phyloP scores from a whole-genome alignment of 177 flowering plant species.

The Vitis hybrid region DNA sequence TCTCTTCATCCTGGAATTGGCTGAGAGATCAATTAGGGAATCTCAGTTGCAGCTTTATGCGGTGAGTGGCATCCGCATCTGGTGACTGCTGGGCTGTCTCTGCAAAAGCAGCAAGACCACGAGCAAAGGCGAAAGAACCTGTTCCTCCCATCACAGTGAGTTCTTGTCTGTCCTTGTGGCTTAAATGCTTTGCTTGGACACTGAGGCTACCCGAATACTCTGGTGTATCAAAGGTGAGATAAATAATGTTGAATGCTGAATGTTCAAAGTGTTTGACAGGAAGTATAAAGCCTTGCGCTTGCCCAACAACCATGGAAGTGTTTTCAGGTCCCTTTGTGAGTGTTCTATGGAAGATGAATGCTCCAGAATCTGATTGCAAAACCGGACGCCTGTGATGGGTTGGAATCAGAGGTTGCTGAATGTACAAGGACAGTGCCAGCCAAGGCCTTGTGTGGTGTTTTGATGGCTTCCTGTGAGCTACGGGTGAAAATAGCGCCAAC shows the following conservation, averaged over 20 bases:
- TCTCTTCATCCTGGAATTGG: slow-evolving; percentile 35
- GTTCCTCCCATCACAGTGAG: slow-evolving; percentile 81
- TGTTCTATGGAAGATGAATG: slow-evolving; percentile 59
- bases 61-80: slow-evolving; percentile 36
- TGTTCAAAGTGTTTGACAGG: slow-evolving; percentile 59
- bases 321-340: slow-evolving; percentile 73
- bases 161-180: slow-evolving; percentile 37
- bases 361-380: slow-evolving; percentile 31
- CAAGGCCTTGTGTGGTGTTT: slow-evolving; percentile 26
- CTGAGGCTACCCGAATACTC: slow-evolving; percentile 67
- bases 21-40: slow-evolving; percentile 42
- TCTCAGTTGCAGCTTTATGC: slow-evolving; percentile 47
- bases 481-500: slow-evolving; percentile 68
- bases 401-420: slow-evolving; percentile 47
- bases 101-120: slow-evolving; percentile 62
- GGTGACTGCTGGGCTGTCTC: slow-evolving; percentile 21
- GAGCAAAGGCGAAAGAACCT: slow-evolving; percentile 85
- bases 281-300: slow-evolving; percentile 78
- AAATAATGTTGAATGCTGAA: slow-evolving; percentile 68
- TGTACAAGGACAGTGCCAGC: slow-evolving; percentile 65
- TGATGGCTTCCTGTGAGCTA: slow-evolving; percentile 27
- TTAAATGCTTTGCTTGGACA: slow-evolving; percentile 49
- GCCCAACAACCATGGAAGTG: slow-evolving; percentile 64
- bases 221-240: slow-evolving; percentile 59
- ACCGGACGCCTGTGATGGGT: slow-evolving; percentile 14